These are phyloP conservation scores for Aspergillus sclerotioniger DNA, from an alignment of 495 filamentous ascomycete species.

Conservation along the genomic window DNA sequence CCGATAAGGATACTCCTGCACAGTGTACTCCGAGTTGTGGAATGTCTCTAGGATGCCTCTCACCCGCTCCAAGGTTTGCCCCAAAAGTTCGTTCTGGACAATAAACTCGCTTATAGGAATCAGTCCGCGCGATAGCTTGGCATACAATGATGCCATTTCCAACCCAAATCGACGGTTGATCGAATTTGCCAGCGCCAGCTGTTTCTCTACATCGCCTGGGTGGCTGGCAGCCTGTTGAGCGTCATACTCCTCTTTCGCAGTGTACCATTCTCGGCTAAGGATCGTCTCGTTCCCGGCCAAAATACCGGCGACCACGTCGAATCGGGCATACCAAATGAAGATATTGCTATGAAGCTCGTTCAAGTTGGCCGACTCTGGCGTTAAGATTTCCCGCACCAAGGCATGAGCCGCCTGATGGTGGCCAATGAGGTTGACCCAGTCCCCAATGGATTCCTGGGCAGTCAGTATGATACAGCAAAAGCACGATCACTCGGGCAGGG, in stretches of 20 bases:
- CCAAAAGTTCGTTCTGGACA: slow-evolving; percentile 56
- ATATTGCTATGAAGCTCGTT: slow-evolving; percentile 66
- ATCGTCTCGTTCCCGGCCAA: slow-evolving; percentile 75
- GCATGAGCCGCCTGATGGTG: slow-evolving; percentile 89
- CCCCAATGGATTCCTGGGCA: slow-evolving; percentile 83
- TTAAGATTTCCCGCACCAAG: slow-evolving; percentile 74
- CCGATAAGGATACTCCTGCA: slow-evolving; percentile 56
- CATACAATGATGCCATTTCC: slow-evolving; percentile 78
- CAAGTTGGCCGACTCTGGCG: slow-evolving; percentile 71
- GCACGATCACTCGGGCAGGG: neutral
- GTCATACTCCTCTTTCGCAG: slow-evolving; percentile 61
- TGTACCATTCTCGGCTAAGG: slow-evolving; percentile 79
- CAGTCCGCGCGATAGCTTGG: slow-evolving; percentile 59
- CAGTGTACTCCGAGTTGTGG: slow-evolving; percentile 53
- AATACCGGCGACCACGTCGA: slow-evolving; percentile 80
- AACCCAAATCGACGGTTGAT: slow-evolving; percentile 71
- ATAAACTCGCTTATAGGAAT: slow-evolving; percentile 65
- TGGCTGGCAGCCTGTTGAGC: slow-evolving; percentile 53
- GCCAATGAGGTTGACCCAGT: slow-evolving; percentile 87
- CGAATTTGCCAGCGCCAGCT: slow-evolving; percentile 62
- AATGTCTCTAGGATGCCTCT: slow-evolving; percentile 59
- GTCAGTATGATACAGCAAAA: slow-evolving; percentile 6
- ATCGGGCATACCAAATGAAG: slow-evolving; percentile 83
- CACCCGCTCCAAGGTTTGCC: slow-evolving; percentile 52
- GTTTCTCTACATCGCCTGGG: slow-evolving; percentile 62